Evolutionary conservation across 208 protist genomes (phyloP).

Genomic region (Trichomonas vaginalis): DNA sequence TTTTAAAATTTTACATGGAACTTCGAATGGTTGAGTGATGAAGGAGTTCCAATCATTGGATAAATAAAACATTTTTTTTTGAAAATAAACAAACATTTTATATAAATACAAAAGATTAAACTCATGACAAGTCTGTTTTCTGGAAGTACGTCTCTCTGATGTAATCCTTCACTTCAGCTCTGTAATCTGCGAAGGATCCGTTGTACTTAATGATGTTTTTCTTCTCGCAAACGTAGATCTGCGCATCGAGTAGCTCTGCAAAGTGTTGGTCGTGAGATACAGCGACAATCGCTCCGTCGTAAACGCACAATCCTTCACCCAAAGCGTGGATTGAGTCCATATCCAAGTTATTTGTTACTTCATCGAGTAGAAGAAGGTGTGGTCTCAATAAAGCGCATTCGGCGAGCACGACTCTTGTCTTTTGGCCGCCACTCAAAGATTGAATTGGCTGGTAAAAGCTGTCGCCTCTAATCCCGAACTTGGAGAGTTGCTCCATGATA

Average conservation of each 20-base stretch:
- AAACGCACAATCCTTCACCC: not conserved
- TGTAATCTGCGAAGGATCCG: not conserved
- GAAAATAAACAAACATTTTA: too few species aligned
- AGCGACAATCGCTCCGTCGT: constrained; percentile 13
- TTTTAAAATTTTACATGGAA: too few species aligned
- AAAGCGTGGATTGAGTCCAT: constrained; percentile 29
- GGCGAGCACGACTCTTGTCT: constrained; percentile 28
- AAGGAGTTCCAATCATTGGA: too few species aligned
- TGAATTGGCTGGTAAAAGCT: constrained; percentile 24
- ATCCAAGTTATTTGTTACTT: constrained; percentile 32
- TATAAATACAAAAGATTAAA: too few species aligned
- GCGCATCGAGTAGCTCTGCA: not conserved
- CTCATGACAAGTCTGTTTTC: not conserved
- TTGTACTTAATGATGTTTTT: not conserved
- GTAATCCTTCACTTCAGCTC: not conserved
- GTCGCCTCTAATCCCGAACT: constrained; percentile 25
- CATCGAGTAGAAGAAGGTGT: constrained; percentile 25
- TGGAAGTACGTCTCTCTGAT: not conserved
- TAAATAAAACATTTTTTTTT: too few species aligned
- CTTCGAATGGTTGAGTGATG: too few species aligned
- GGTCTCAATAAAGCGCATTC: constrained; percentile 1
- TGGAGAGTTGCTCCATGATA: not conserved
- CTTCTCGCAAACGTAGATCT: not conserved
- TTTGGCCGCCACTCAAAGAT: constrained; percentile 30
- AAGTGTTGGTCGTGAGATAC: constrained; percentile 19